These are phyloP conservation scores for Pythium dissotocum DNA, from an alignment of 352 stramenopile species.

Conservation along the genomic window DNA sequence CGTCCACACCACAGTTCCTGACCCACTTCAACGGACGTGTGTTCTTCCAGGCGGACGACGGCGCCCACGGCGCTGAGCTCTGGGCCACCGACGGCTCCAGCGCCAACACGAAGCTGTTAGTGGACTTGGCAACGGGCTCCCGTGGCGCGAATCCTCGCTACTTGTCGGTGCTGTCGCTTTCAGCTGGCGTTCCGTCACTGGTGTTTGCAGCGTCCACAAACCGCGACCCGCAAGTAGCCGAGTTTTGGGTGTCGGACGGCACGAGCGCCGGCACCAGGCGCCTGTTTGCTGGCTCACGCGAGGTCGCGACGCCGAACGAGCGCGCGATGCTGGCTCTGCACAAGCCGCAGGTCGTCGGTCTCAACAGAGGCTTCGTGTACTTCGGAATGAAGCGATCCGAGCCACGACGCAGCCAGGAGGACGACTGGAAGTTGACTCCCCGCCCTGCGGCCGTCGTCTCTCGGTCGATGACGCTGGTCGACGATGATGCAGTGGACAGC, in stretches of 20 bases:
- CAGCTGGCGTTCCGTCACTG: conserved; percentile 9
- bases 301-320: conserved; percentile 34
- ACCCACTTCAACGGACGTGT: conserved; percentile 41
- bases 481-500: conserved; percentile 21
- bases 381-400: conserved; percentile 16
- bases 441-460: background rate
- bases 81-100: conserved; percentile 70
- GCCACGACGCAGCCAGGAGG: background rate
- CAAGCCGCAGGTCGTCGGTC: conserved; percentile 13
- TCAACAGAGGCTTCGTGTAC: conserved; percentile 27
- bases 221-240: conserved; percentile 32
- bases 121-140: conserved; percentile 57
- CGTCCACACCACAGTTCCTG: conserved; percentile 57
- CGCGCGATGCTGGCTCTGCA: conserved; percentile 34
- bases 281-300: conserved; percentile 43
- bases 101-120: conserved; percentile 50
- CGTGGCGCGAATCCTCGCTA: conserved; percentile 48
- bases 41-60: conserved; percentile 86
- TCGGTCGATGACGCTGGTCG: conserved; percentile 45
- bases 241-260: conserved; percentile 83
- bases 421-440: background rate
- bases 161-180: conserved; percentile 36
- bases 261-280: conserved; percentile 46
- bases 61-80: conserved; percentile 70
- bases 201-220: conserved; percentile 45